phyloP scores from a whole-genome alignment of 495 filamentous ascomycete genomes.

The Usnea hakonensis region DNA sequence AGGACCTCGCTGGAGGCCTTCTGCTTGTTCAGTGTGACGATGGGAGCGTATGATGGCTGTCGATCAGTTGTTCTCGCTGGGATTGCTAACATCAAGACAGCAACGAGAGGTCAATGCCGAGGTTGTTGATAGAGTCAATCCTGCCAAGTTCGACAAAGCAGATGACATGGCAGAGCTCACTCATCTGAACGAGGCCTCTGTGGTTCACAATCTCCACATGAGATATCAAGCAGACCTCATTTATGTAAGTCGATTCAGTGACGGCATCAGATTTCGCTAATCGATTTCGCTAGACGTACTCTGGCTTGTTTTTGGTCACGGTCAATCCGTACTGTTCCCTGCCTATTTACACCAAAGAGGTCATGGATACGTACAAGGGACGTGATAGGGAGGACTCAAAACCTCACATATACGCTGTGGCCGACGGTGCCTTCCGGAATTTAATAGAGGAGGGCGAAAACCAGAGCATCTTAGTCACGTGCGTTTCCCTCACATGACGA shows the following conservation, averaged over 20 bases:
- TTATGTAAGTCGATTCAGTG: slow-evolving; percentile 48
- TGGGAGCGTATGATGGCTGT: slow-evolving; percentile 60
- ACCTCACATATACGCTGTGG: slow-evolving; percentile 96
- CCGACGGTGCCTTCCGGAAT: slow-evolving; percentile 95
- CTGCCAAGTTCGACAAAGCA: slow-evolving; percentile 97
- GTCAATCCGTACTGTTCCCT: slow-evolving; percentile 94
- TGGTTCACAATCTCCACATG: slow-evolving; percentile 92
- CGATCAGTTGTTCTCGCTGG: neutral
- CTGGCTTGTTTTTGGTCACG: slow-evolving; percentile 91
- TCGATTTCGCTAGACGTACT: slow-evolving; percentile 62
- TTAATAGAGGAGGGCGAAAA: slow-evolving; percentile 91
- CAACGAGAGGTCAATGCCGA: slow-evolving; percentile 81
- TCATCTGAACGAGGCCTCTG: slow-evolving; percentile 93
- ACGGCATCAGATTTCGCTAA: slow-evolving; percentile 1
- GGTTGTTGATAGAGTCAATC: slow-evolving; percentile 95
- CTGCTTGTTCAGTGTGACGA: slow-evolving; percentile 89
- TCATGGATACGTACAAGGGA: slow-evolving; percentile 94
- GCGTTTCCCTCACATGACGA: slow-evolving; percentile 23
- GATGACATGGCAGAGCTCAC: slow-evolving; percentile 99
- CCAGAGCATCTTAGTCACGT: slow-evolving; percentile 95
- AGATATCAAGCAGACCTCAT: slow-evolving; percentile 93
- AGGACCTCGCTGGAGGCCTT: slow-evolving; percentile 59
- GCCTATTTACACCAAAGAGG: slow-evolving; percentile 94
- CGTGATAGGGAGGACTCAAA: slow-evolving; percentile 84
- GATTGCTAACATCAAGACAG: slow-evolving; percentile 36